Evolutionary conservation across 345 rosid species (phyloP), one percentile per base, ranked within the genome.

Genomic region (Viola odorata): DNA sequence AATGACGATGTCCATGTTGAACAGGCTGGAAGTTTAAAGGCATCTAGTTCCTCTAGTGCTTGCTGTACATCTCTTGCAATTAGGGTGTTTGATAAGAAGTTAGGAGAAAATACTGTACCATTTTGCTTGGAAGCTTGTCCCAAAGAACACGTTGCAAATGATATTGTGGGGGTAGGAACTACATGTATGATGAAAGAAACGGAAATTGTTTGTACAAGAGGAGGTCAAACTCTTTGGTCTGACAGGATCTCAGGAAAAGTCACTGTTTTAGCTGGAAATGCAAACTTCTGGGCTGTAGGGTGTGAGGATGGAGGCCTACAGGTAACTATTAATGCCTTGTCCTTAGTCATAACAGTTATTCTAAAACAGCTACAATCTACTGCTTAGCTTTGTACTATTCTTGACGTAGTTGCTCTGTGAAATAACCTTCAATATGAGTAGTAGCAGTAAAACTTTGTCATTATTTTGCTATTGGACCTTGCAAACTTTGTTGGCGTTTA

Each of bases 251-350:
- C 89, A 5, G 97, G 97, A 61, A 86, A 80, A 69, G 96, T 82
- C 62, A 88, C 98, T 14, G 97, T 91, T 71, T 77, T 95, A 69
- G 96, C 97, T 41, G 99, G 99, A 66, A 91, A 91, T 84, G 88
- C 88, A 51, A 91, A 95, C 68, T 85, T 95, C 68, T 95, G 97
- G 99, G 99, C 96, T 32, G 96, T 86, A 64, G 99, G 99, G 41
- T 88, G 95, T 63, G 97, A 95, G 73, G 96, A 91, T 75, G 99
- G 99, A 61, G 84, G 88, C 70, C 85, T 91, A 51, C 98, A 95
- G 91, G 99, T 90, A 69, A 63, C 62, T 44, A 41, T 39, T 32
- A 15, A 58, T 37, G 7, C 15, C 12, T 55, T 37, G 3, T 56
- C 32, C 49, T 58, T 36, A 17, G 17, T 8, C 23, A 52, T 16